phyloP scores from a whole-genome alignment of 345 rosid genomes.

The Odontarrhena argentea region DNA sequence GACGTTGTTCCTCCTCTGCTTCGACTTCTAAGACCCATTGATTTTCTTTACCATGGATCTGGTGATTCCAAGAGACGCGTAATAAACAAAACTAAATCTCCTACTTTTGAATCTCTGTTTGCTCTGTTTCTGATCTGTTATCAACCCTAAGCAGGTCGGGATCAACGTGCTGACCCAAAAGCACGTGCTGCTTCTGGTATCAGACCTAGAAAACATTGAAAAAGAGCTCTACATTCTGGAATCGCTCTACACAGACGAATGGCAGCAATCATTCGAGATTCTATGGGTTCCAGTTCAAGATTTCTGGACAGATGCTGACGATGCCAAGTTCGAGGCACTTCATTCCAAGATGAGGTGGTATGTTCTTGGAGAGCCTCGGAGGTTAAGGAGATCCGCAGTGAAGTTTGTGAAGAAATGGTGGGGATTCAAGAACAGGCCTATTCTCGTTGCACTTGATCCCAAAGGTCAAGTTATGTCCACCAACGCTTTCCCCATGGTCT shows the following conservation, averaged over 20 bases:
- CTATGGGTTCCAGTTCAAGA: constrained; percentile 82
- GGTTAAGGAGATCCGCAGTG: constrained; percentile 52
- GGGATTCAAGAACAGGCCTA: constrained; percentile 67
- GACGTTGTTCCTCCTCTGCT: constrained; percentile 41
- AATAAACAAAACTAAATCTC: constrained; percentile 1
- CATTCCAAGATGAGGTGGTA: constrained; percentile 76
- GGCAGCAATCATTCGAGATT: constrained; percentile 63
- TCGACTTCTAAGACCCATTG: constrained; percentile 41
- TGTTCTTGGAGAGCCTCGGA: constrained; percentile 58
- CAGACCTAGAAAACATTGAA: constrained; percentile 62
- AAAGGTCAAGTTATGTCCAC: constrained; percentile 71
- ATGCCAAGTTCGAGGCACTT: constrained; percentile 53
- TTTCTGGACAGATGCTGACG: constrained; percentile 49
- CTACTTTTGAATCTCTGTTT: background rate
- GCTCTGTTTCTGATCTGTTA: constrained; percentile 8
- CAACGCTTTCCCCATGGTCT: constrained; percentile 83
- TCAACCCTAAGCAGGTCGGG: constrained; percentile 51
- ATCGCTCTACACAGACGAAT: constrained; percentile 53
- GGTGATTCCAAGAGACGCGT: constrained; percentile 39
- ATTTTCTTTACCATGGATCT: constrained; percentile 43
- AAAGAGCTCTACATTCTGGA: constrained; percentile 60
- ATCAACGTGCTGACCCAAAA: constrained; percentile 69
- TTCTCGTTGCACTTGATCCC: constrained; percentile 74
- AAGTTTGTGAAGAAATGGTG: constrained; percentile 63
- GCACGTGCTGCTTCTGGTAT: constrained; percentile 67